Evolutionary conservation across 306 rosid genomes (phyloP).

Genomic region (Spatholobus suberectus): DNA sequence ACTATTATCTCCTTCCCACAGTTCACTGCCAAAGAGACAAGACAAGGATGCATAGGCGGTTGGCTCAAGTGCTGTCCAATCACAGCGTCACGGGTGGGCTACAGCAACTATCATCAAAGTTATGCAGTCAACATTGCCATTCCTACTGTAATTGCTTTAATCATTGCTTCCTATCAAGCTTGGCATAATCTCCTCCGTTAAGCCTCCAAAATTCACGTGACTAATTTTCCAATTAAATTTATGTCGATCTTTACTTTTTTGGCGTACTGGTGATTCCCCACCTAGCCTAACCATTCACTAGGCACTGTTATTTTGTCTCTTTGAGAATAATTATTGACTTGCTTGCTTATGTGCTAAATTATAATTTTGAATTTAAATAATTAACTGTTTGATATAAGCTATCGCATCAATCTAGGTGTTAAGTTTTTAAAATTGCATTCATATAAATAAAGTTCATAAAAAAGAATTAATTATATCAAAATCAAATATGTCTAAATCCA

Average conservation of each 20-base stretch:
- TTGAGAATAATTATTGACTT: neutral
- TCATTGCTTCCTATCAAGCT: slow-evolving; percentile 21
- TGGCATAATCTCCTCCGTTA: neutral
- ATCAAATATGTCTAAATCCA: neutral
- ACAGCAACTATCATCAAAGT: neutral
- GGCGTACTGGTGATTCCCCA: neutral
- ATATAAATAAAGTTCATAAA: neutral
- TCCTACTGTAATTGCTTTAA: slow-evolving; percentile 14
- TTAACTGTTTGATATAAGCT: neutral
- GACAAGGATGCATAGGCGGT: neutral
- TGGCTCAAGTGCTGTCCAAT: slow-evolving; percentile 39
- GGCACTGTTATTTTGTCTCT: neutral
- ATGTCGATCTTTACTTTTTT: neutral
- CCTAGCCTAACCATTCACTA: neutral
- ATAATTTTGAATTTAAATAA: neutral
- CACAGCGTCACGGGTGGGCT: slow-evolving; percentile 25
- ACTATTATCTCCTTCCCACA: neutral
- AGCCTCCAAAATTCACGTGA: neutral
- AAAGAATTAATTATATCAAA: neutral
- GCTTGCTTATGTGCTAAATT: neutral
- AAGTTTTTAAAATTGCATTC: neutral
- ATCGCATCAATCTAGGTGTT: neutral
- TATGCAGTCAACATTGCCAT: neutral
- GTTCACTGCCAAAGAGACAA: neutral
- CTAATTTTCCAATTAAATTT: neutral